These are phyloP conservation scores for Aspergillus nidulans DNA, from an alignment of 495 filamentous ascomycete species.

Conservation along the genomic window DNA sequence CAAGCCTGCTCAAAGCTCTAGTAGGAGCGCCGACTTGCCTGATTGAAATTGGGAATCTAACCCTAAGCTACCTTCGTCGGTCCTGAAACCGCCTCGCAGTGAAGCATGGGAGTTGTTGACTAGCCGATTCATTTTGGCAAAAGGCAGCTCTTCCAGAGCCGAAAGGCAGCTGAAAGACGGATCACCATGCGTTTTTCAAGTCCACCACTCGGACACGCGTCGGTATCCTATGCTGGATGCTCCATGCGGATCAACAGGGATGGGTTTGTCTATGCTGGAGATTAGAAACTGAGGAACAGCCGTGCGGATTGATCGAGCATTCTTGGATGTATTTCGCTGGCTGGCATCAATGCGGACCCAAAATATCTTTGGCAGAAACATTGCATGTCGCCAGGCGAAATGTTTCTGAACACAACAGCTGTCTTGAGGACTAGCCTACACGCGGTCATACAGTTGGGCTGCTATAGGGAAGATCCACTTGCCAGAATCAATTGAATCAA, in stretches of 20 bases:
- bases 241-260: slow-evolving; percentile 39
- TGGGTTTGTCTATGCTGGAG: slow-evolving; percentile 30
- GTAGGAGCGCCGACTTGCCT: slow-evolving; percentile 11
- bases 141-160: slow-evolving; percentile 42
- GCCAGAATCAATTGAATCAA: slow-evolving; percentile 41
- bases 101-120: slow-evolving; percentile 35
- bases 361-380: slow-evolving; percentile 8
- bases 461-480: slow-evolving; percentile 38
- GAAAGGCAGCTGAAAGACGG: slow-evolving; percentile 34
- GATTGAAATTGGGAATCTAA: slow-evolving; percentile 33
- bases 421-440: slow-evolving; percentile 28
- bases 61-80: slow-evolving; percentile 37
- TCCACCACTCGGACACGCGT: slow-evolving; percentile 32
- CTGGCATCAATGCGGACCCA: slow-evolving; percentile 16
- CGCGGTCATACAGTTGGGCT: slow-evolving; percentile 28
- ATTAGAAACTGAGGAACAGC: slow-evolving; percentile 26
- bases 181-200: slow-evolving; percentile 40
- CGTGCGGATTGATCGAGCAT: slow-evolving; percentile 34
- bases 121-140: slow-evolving; percentile 30
- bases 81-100: slow-evolving; percentile 35
- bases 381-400: slow-evolving; percentile 21
- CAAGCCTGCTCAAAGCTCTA: slow-evolving; percentile 14
- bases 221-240: slow-evolving; percentile 42
- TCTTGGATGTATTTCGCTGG: slow-evolving; percentile 17
- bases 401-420: slow-evolving; percentile 37